Base-by-base conservation (phyloP, 345 rosid genomes). In the Cardamine occulta region DNA sequence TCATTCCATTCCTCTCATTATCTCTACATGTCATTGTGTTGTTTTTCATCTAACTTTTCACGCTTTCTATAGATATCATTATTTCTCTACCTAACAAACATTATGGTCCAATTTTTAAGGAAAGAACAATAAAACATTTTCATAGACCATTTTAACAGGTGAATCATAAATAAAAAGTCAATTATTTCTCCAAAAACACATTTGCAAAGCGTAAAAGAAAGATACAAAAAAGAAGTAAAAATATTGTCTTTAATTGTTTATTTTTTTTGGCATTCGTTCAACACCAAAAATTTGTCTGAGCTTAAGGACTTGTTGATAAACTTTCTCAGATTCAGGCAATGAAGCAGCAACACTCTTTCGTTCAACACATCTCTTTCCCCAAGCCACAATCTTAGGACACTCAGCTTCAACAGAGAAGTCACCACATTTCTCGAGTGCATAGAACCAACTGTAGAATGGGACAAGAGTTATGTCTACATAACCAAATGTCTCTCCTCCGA, bases 371-470 rank as follows among this genome's bases (percentile, higher is more conserved):
- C 79, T 69, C 18, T 79, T 70, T 39, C 69, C 82, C 82, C 82
- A 79, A 62, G 69, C 76, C 14, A 79, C 52, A 12, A 79, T 57
- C 68, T 74, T 79, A 0, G 82, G 82, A 57, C 79, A 79, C 59
- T 58, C 79, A 28, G 68, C 44, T 63, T 79, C 82, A 3, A 79
- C 68, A 13, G 79, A 74, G 62, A 79, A 74, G 17, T 57, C 61
- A 23, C 82, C 82, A 69, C 70, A 54, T 55, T 69, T 57, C 73
- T 79, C 79, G 6, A 68, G 66, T 32, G 76, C 73, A 17, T 74
- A 48, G 63, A 79, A 79, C 82, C 82, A 79, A 59, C 82, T 74
- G 19, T 74, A 74, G 26, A 79, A 79, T 21, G 82, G 82, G 39
- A 79, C 72, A 60, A 79, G 79, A 57, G 68, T 9, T 48, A 79